Percentiles rank a stretch among this genome's conserved stretches.
phyloP scores from a whole-genome alignment of 2,329 filamentous ascomycete species.

The Monosporascus sp. region DNA sequence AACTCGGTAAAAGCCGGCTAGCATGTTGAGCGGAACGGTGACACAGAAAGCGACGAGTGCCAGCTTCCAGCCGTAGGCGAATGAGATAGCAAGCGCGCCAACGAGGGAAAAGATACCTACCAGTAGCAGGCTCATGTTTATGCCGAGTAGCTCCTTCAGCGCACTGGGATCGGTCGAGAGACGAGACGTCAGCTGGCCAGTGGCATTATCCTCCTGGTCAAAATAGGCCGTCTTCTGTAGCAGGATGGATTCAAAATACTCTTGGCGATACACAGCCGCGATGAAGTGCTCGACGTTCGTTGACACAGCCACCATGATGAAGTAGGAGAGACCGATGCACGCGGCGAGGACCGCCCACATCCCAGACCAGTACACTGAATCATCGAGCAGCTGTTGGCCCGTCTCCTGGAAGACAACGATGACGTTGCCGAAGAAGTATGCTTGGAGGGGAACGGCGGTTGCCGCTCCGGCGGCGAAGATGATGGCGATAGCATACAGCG shows the following conservation, averaged over 20 bases:
- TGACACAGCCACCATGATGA: constrained; percentile 30
- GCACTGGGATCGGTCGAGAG: constrained; percentile 47
- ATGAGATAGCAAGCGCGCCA: constrained; percentile 58
- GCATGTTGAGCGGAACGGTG: constrained; percentile 41
- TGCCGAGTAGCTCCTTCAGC: constrained; percentile 52
- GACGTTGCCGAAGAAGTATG: constrained; percentile 46
- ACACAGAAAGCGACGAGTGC: constrained; percentile 58
- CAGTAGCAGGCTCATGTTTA: constrained; percentile 53
- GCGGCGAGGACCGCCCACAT: constrained; percentile 58
- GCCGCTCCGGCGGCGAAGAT: constrained; percentile 35
- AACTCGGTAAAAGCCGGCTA: constrained; percentile 40
- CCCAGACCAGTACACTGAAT: background rate
- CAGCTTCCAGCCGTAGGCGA: constrained; percentile 68
- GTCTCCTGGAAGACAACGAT: constrained; percentile 41
- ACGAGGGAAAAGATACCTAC: constrained; percentile 57
- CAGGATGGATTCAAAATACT: constrained; percentile 32
- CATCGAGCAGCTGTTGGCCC: constrained; percentile 49
- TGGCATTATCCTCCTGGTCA: constrained; percentile 49
- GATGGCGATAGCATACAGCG: constrained; percentile 41
- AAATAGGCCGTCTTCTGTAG: constrained; percentile 51
- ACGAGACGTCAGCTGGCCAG: constrained; percentile 50
- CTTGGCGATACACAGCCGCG: constrained; percentile 19
- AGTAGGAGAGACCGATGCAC: constrained; percentile 45
- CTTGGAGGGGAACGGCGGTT: constrained; percentile 41
- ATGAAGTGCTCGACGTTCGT: constrained; percentile 45